Evolutionary conservation across 257 asterid species (phyloP).

Genomic region (Phtheirospermum japonicum): DNA sequence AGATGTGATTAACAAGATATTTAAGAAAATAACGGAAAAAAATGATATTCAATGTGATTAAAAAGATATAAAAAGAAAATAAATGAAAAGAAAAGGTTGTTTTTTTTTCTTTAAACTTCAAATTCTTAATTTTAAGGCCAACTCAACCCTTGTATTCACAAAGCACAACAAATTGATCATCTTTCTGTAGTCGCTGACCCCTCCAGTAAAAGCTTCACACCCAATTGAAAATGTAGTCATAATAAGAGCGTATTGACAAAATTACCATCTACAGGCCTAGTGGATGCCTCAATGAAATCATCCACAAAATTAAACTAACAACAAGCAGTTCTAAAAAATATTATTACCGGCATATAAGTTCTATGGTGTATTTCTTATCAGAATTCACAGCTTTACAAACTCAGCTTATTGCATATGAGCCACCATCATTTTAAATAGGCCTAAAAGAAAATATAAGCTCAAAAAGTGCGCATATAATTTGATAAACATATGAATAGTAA

Average conservation of each 20-base stretch:
- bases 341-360: background rate
- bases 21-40: background rate
- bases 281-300: slow-evolving; percentile 12
- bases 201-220: slow-evolving; percentile 5
- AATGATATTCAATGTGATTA: background rate
- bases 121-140: too few relatives aligned
- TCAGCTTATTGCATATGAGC: slow-evolving; percentile 1
- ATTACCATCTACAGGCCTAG: slow-evolving; percentile 4
- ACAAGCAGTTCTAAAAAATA: background rate
- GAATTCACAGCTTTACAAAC: background rate
- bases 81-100: too few relatives aligned
- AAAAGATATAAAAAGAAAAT: too few relatives aligned
- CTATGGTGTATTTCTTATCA: slow-evolving; percentile 8
- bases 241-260: background rate
- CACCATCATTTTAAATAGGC: slow-evolving; percentile 12
- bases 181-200: background rate
- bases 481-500: slow-evolving; percentile 10
- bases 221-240: background rate
- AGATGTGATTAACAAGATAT: background rate
- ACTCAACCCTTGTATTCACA: slow-evolving; percentile 3
- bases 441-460: slow-evolving; percentile 13
- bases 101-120: slow-evolving; percentile 8
- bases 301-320: slow-evolving; percentile 20
- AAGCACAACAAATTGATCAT: background rate
- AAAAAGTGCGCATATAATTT: slow-evolving; percentile 9